Base-by-base conservation (phyloP, 352 stramenopile genomes). In the Plasmopara halstedii region DNA sequence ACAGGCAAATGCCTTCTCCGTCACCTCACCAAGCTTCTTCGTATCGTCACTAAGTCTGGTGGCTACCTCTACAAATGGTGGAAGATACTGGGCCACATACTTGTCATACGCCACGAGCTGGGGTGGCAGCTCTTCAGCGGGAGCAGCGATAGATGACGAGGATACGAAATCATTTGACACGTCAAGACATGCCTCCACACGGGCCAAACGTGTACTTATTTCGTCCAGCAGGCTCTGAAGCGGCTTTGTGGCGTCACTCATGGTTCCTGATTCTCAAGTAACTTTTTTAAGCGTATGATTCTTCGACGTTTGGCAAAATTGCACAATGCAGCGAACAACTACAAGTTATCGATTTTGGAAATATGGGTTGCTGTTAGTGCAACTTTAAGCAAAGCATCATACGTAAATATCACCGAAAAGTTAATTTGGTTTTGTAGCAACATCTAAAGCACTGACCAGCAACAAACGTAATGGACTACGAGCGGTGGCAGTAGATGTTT, bases 61-160 rank as follows among this genome's bases (percentile, higher is more conserved):
- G 37, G 73, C 80, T 11, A 70, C 67, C 14, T 74, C 57, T 19
- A 94, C 56, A 51, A 98, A 96, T 20, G 88, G 74, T 13, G 83
- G 68, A 18, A 98, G 67, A 33, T 76, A 73, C 36, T 77, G 67
- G 32, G 70, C 51, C 26, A 83, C 59, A 65, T 96, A 96, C 57
- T 83, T 84, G 61, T 98, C 91, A 65, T 96, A 98, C 6, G 91
- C 90, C 17, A 68, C 60, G 64, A 97, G 61, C 67, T 73, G 62
- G 40, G 71, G 73, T 42, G 76, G 64, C 43, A 90, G 51, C 46
- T 86, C 70, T 8, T 59, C 46, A 34, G 43, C 48, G 1, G n/a
- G n/a, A n/a, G n/a, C n/a, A n/a, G 47, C 42, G 9, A 58, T 19
- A 7, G 60, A 17, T 2, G 67, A 6, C 2, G 46, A 34, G 0